Conservation (phyloP, 2,329 filamentous ascomycete genomes). For the Aureobasidium subglaciale region DNA sequence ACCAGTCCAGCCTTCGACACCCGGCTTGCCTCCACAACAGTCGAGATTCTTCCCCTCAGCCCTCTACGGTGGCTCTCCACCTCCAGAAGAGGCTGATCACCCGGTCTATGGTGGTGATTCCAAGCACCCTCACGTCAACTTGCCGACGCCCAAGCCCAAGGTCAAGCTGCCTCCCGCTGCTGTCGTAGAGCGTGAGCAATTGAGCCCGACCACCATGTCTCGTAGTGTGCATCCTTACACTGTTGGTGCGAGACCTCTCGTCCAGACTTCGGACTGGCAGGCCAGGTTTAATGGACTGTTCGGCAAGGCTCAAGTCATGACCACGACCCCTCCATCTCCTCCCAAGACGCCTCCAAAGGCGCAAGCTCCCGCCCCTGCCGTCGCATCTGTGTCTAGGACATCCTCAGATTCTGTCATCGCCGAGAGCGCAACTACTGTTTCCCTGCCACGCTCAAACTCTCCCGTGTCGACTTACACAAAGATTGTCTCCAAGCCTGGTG, state of each 20-base stretch:
- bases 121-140: constrained; percentile 58
- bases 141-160: constrained; percentile 64
- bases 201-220: constrained; percentile 36
- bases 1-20: background rate
- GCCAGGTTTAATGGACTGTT: constrained; percentile 73
- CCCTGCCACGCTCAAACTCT: constrained; percentile 46
- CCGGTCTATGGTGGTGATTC: constrained; percentile 64
- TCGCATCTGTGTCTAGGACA: constrained; percentile 28
- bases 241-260: constrained; percentile 35
- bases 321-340: constrained; percentile 30
- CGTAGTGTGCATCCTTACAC: constrained; percentile 33
- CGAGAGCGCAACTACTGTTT: constrained; percentile 68
- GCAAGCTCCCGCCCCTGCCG: constrained; percentile 28
- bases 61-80: constrained; percentile 48
- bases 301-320: constrained; percentile 51
- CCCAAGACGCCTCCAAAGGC: constrained; percentile 35
- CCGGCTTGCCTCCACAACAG: constrained; percentile 17
- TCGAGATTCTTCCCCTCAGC: constrained; percentile 36
- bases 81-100: constrained; percentile 65
- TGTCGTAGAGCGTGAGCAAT: constrained; percentile 30
- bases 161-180: constrained; percentile 70
- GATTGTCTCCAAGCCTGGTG: constrained; percentile 33
- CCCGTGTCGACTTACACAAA: constrained; percentile 19
- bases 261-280: constrained; percentile 60
- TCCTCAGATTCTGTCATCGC: constrained; percentile 51